Evolutionary conservation across 805 yeast genomes (phyloP), one percentile per base, ranked within the genome.

Genomic region (Schwanniomyces pseudopolymorphus): DNA sequence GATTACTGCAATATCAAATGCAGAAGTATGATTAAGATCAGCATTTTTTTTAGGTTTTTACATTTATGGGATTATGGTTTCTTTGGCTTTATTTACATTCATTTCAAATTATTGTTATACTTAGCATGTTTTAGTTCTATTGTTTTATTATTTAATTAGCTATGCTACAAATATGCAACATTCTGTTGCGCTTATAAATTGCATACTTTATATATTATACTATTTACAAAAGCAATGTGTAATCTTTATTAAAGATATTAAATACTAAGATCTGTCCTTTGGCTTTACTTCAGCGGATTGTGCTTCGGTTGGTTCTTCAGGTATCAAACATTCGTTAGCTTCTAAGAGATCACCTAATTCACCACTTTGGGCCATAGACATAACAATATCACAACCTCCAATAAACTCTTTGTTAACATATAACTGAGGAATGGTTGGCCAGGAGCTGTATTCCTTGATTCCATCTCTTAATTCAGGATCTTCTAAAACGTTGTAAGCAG

Each of bases 351-450:
- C 91, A 14, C 90, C 83, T 45, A 94, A 79, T 61, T 92, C 97
- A n/a, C 99, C 99, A 44, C 73, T 64, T 57, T 85, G 87, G 33
- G 95, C 88, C 98, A 94, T 91, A 46, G 87, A 82, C 63, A 86
- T 89, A 44, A 94, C 77, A 52, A 94, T 91, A 68, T 94, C 99
- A 70, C 97, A 94, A 4, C 99, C 99, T 39, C 99, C 99, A 44
- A 94, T 79, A 63, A 94, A 94, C 64, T 94, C 99, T 55, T 85
- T 84, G 56, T 85, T 80, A 11, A 94, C 89, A 62, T 91, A 94
- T 38, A 94, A 78, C 69, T 94, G 99, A 13, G 99, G 99, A 49
- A 94, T 90, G 0, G 99, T 94, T 46, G 99, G 99, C 99, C 99
- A 94, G 54, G 87, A 85, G 56, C 92, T 83, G 69, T 81, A 94